Evolutionary conservation across 139 green algal species (phyloP), one percentile per base, ranked within the genome.

Genomic region (Mesostigma viride): DNA sequence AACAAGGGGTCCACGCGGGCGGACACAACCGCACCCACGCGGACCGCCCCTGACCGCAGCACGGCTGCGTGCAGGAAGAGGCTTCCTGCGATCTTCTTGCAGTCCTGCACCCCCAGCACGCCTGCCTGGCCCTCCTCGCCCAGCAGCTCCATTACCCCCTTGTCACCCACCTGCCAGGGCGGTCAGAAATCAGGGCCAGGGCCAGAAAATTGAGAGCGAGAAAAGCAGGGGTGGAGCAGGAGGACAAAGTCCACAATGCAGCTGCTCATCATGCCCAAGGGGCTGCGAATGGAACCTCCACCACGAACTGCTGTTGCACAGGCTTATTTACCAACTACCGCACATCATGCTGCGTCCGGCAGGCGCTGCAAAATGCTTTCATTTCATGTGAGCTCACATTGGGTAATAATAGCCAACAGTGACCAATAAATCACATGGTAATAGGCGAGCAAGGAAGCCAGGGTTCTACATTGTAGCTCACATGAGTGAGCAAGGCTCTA

Each of bases 61-160:
- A 62, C 36, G 5, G 58, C 83, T 3, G 31, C 63, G 79, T 96
- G 90, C 62, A 95, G 78, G 62, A 87, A 86, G 61, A 95, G 76
- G 1, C 87, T 86, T 22, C 85, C 86, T 0, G 78, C 87, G 1
- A 76, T 82, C 70, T 91, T 91, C 69, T 86, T 76, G 4, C 84
- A 74, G 66, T 90, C 86, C 2, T 22, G 26, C 5, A 87, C 75
- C 0, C 34, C 1, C 14, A 83, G 40, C 11, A 64, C 27, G 36
- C 14, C 44, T 4, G 8, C 56, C 2, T n/a, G 22, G 35, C n/a
- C 36, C 32, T 33, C 51, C 11, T 27, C 51, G 53, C 22, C 57
- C 35, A 53, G n/a, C n/a, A 69, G 11, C 60, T 64, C 58, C 53
- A 94, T 65, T 8, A 71, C 31, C 1, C 85, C 87, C 11, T 68